Base-by-base conservation (phyloP, 2,329 filamentous ascomycete species). In the Acrocalymma vagum region DNA sequence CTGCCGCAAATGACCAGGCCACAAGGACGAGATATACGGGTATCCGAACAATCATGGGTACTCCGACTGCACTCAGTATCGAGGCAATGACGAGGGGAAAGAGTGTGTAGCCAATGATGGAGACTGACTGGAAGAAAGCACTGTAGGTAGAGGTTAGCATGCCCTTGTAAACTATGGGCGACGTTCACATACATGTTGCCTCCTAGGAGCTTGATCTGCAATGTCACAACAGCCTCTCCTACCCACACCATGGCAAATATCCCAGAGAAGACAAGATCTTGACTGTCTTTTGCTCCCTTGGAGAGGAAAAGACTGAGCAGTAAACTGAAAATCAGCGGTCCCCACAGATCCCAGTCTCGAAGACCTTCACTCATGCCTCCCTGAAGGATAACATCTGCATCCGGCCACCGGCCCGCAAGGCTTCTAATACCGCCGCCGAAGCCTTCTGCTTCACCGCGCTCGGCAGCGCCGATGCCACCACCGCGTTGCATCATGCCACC, bases 191-290 rank as follows among this genome's bases (percentile, higher is more conserved):
- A 97, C 93, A 99, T 96, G 76, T 94, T 96, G 29, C 94, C 94
- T 44, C 94, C 94, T 44, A 99, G 74, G 57, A 99, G 78, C 76
- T 95, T 96, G 71, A 99, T 97, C 79, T 99, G 94, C 65, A 95
- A 74, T n/a, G 94, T 99, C 44, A 99, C 94, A 3, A 96, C 87
- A 1, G 92, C 92, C 76, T 97, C 92, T 18, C 92, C 94, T 43
- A 99, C 85, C 94, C 94, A 99, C 38, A 99, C 87, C 73, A 95
- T 88, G 31, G 91, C 90, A 73, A 99, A 99, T 29, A 99, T 91
- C 4, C 94, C 94, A 23, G 90, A 95, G 70, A 99, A 99, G 18
- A 97, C 92, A 26, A 88, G 74, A 47, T 92, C 90, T 76, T 99
- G 94, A 31, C 90, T 83, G 1, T 81, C 79, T 56, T 85, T 81